These are phyloP conservation scores for Brettanomyces nanus DNA, from an alignment of 805 yeast species.

Conservation along the genomic window DNA sequence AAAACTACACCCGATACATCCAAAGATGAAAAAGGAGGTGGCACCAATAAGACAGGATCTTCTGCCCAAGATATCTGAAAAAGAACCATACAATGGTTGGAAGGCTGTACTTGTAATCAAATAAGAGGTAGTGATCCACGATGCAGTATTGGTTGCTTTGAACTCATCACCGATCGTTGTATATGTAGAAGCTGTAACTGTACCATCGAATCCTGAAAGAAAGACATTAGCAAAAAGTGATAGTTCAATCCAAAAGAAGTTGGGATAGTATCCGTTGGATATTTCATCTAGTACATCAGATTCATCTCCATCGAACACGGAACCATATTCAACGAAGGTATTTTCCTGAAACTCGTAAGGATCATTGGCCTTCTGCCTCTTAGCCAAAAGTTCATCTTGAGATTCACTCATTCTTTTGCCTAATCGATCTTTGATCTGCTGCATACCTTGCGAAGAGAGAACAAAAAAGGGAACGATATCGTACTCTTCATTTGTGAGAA, in stretches of 20 bases:
- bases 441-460: too few species aligned
- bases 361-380: too few species aligned
- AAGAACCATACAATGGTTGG: constrained; percentile 45
- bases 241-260: constrained; percentile 4
- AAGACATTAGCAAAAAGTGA: constrained; percentile 19
- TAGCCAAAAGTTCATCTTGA: too few species aligned
- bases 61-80: constrained; percentile 47
- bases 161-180: constrained; percentile 43
- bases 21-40: constrained; percentile 25
- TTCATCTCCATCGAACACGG: not conserved
- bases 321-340: not conserved
- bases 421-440: too few species aligned
- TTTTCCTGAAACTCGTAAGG: not conserved
- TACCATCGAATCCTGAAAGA: constrained; percentile 42
- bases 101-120: constrained; percentile 36
- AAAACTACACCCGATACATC: constrained; percentile 34
- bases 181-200: constrained; percentile 43
- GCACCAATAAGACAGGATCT: constrained; percentile 28
- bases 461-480: too few species aligned
- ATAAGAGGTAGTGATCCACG: constrained; percentile 35
- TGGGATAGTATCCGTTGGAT: not conserved
- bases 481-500: too few species aligned
- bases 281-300: not conserved
- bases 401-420: too few species aligned
- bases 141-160: constrained; percentile 30